Evolutionary conservation across 106 monocot species (phyloP), one percentile per base, ranked within the genome.

Genomic region (Apostasia ramifera): DNA sequence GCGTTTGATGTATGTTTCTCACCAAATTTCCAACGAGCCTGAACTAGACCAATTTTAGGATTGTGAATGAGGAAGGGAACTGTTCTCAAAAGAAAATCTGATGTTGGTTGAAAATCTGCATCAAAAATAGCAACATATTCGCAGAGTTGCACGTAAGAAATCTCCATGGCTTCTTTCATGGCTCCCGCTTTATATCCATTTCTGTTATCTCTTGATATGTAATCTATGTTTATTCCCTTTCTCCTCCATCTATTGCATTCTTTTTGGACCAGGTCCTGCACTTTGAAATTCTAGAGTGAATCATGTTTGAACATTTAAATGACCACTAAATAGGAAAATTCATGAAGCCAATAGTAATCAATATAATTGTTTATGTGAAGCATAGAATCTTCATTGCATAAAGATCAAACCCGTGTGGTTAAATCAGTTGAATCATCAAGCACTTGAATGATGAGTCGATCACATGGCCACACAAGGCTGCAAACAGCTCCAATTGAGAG

Each of bases 401-500:
- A 58, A 46, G 55, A 8, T 57, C 73, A 43, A 57, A 67, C 74
- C 66, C 66, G 45, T 5, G 66, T 74, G 8, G 53, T 57, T 57
- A 67, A 42, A 47, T 88, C 88, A 38, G 88, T 88, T 10, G 88
- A 88, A 69, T 88, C 88, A 62, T 88, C 88, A 42, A 88, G 71
- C 57, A 88, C 84, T 74, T 88, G 82, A 42, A 88, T 62, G 47
- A 82, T 84, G 46, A 88, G 55, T 44, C 88, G 69, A 68, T 88
- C 77, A 0, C 62, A 47, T 3, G 88, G 88, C 88, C 88, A 88
- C 44, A 44, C 45, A 38, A 85, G 79, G 2, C 66, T 62, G 45
- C 84, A 88, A 41, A 70, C 82, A 8, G 84, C 88, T 67, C 88
- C 84, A 47, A 88, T 88, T 2, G 88, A 88, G 2, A 85, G 68